A percentile compares a stretch with the other conserved stretches of the same genome.
These are phyloP conservation scores for Cyberlindnera bimundalis DNA, from an alignment of 805 yeast genomes.

Conservation along the genomic window DNA sequence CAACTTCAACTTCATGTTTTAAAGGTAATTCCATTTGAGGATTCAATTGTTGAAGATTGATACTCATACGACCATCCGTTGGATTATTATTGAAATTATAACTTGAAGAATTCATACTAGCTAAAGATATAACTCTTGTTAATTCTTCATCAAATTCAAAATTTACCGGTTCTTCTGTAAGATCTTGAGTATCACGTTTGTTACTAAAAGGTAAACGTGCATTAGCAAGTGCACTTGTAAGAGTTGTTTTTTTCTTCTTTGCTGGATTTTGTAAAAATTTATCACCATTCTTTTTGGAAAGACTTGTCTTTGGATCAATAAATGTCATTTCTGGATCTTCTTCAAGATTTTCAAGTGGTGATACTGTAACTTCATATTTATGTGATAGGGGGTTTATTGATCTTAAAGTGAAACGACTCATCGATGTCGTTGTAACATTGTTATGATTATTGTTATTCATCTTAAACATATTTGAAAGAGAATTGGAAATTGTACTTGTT, in stretches of 20 bases:
- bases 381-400: slow-evolving; percentile 30
- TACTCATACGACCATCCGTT: no score
- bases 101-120: slow-evolving; percentile 22
- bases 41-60: no score
- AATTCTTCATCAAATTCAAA: slow-evolving; percentile 26
- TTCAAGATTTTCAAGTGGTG: slow-evolving; percentile 15
- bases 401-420: slow-evolving; percentile 34
- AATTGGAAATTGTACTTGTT: slow-evolving; percentile 22
- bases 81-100: slow-evolving; percentile 21
- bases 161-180: slow-evolving; percentile 7
- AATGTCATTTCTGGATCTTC: slow-evolving; percentile 20
- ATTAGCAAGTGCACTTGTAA: slow-evolving; percentile 24
- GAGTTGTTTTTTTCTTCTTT: slow-evolving; percentile 22
- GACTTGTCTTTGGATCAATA: slow-evolving; percentile 5
- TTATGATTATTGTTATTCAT: slow-evolving; percentile 16
- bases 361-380: slow-evolving; percentile 18
- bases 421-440: slow-evolving; percentile 6
- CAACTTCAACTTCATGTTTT: background rate
- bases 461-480: slow-evolving; percentile 25
- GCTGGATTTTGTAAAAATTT: slow-evolving; percentile 9
- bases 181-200: background rate
- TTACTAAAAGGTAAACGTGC: slow-evolving; percentile 7
- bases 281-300: slow-evolving; percentile 2
- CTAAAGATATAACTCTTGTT: slow-evolving; percentile 24
- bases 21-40: background rate